Percentiles rank a stretch among this genome's conserved stretches.
Evolutionary conservation across 768 basidiomycete species (phyloP).

Genomic region (Paxillus involutus): DNA sequence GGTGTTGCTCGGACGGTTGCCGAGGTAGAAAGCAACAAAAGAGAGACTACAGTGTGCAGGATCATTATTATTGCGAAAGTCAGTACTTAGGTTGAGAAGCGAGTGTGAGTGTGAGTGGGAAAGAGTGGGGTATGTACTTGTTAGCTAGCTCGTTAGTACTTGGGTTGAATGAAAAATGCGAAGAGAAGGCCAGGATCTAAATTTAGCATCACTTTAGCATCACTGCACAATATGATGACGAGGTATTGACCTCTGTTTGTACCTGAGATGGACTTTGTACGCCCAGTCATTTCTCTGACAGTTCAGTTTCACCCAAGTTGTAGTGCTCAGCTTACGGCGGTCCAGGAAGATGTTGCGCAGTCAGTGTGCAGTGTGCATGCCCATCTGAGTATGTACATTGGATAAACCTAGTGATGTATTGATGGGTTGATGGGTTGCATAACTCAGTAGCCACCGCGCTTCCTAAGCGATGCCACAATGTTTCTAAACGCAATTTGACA

Average conservation of each 20-base stretch:
- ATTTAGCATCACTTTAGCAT: not conserved
- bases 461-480: slow-evolving; percentile 13
- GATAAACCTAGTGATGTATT: too few species aligned
- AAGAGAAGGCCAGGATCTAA: not conserved
- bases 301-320: too few species aligned
- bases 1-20: slow-evolving; percentile 40
- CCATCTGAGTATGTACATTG: too few species aligned
- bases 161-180: not conserved
- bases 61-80: slow-evolving; percentile 37
- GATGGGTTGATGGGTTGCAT: not conserved
- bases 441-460: not conserved
- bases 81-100: not conserved
- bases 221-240: too few species aligned
- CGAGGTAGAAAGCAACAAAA: slow-evolving; percentile 44
- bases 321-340: too few species aligned
- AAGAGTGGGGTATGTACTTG: too few species aligned
- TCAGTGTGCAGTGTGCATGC: too few species aligned
- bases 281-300: too few species aligned
- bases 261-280: too few species aligned
- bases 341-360: too few species aligned
- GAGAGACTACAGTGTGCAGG: slow-evolving; percentile 49
- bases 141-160: not conserved
- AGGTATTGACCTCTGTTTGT: too few species aligned
- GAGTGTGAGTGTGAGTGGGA: not conserved
- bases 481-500: slow-evolving; percentile 6